Conservation (phyloP, 1,284 basidiomycete species). For the Mixia osmundae region DNA sequence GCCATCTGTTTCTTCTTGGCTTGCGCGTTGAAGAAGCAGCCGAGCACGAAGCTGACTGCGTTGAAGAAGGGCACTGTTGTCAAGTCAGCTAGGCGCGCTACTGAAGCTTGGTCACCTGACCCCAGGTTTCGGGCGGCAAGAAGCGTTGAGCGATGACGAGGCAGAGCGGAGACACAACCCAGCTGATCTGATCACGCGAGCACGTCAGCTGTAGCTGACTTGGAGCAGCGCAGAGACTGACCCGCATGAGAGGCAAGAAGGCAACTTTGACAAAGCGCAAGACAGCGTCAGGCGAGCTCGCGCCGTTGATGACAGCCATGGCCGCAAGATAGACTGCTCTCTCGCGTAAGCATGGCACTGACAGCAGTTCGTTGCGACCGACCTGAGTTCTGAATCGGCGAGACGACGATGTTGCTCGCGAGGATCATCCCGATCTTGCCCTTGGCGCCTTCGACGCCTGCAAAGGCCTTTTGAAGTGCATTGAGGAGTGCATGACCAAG, state of each 20-base stretch:
- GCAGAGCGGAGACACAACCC: constrained; percentile 46
- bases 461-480: constrained; percentile 45
- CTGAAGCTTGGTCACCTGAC: too few species aligned
- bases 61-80: constrained; percentile 17
- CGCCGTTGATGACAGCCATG: constrained; percentile 67
- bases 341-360: too few species aligned
- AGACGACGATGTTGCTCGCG: constrained; percentile 49
- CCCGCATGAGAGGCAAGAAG: constrained; percentile 48
- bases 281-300: constrained; percentile 39
- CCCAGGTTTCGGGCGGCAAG: constrained; percentile 34
- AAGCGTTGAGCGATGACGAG: constrained; percentile 49
- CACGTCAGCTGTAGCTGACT: too few species aligned
- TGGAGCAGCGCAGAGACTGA: too few species aligned
- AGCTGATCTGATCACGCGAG: too few species aligned
- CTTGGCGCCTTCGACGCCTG: constrained; percentile 39
- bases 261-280: constrained; percentile 44
- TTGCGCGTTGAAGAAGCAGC: constrained; percentile 13
- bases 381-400: constrained; percentile 50
- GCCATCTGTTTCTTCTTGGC: constrained; percentile 15
- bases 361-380: too few species aligned
- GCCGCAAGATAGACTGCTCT: constrained; percentile 28
- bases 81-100: too few species aligned
- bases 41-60: constrained; percentile 3
- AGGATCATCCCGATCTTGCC: constrained; percentile 51
- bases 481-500: constrained; percentile 49